Percentiles rank a stretch among this genome's conserved stretches.
Conservation (phyloP, 2,329 filamentous ascomycete species). For the Colletotrichum sp. region DNA sequence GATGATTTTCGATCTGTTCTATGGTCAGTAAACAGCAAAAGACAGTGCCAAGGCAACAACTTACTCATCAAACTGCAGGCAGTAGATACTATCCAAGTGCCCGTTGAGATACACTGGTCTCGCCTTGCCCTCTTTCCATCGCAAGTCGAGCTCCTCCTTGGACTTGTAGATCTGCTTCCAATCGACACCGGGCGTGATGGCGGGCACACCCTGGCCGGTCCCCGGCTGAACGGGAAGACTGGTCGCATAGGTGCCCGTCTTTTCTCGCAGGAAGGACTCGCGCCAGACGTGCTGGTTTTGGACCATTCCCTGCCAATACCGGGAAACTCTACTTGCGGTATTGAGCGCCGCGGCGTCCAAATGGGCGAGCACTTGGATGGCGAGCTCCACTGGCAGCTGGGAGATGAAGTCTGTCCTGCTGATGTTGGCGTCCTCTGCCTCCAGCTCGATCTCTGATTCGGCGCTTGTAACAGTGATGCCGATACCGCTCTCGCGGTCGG, state of each 20-base stretch:
- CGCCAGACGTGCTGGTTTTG: slow-evolving; percentile 66
- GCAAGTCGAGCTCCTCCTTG: slow-evolving; percentile 74
- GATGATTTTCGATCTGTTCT: slow-evolving; percentile 84
- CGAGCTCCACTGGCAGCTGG: slow-evolving; percentile 60
- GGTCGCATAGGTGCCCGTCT: slow-evolving; percentile 65
- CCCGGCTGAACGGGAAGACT: slow-evolving; percentile 57
- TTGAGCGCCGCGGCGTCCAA: slow-evolving; percentile 59
- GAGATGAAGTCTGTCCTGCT: slow-evolving; percentile 64
- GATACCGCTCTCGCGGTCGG: slow-evolving; percentile 69
- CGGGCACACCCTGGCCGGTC: slow-evolving; percentile 61
- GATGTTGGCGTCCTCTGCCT: slow-evolving; percentile 44
- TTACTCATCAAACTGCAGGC: slow-evolving; percentile 95
- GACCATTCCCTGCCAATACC: slow-evolving; percentile 51
- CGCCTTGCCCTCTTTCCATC: slow-evolving; percentile 82
- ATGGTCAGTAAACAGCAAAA: slow-evolving; percentile 34
- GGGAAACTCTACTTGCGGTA: slow-evolving; percentile 55
- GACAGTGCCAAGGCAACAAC: slow-evolving; percentile 33
- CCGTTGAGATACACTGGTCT: slow-evolving; percentile 89
- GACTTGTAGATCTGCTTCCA: slow-evolving; percentile 88
- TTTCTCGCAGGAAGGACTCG: slow-evolving; percentile 66
- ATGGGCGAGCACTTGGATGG: slow-evolving; percentile 61
- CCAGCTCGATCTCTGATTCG: slow-evolving; percentile 40
- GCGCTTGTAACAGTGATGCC: slow-evolving; percentile 60
- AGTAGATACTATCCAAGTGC: slow-evolving; percentile 96
- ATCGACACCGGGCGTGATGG: slow-evolving; percentile 66